phyloP scores from a whole-genome alignment of 2,329 filamentous ascomycete genomes.

The Sclerotinia trifoliorum region DNA sequence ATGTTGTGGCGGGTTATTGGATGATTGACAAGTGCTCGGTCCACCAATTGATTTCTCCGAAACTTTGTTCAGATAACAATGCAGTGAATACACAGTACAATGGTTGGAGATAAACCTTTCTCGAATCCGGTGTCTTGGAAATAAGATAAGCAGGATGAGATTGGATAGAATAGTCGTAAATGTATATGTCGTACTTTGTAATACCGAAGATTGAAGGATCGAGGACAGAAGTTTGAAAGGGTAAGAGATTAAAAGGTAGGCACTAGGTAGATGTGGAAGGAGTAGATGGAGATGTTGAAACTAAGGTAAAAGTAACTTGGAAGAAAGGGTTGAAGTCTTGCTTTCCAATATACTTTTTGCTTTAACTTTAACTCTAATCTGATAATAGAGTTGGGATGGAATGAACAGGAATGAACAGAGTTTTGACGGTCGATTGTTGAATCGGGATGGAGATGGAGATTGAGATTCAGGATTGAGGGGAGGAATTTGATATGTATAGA shows the following conservation, averaged over 20 bases:
- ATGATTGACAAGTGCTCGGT: background rate
- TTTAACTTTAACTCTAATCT: background rate
- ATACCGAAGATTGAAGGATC: background rate
- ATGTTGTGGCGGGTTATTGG: background rate
- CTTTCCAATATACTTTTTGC: background rate
- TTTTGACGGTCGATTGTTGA: background rate
- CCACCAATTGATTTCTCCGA: background rate
- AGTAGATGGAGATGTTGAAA: background rate
- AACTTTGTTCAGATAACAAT: slow-evolving; percentile 1
- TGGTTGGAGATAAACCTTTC: background rate
- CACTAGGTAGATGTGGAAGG: background rate
- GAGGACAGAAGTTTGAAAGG: background rate
- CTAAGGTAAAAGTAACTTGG: background rate
- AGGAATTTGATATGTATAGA: slow-evolving; percentile 17
- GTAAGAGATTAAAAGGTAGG: background rate
- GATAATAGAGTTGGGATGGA: background rate
- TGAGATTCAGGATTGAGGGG: background rate
- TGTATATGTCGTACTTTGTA: background rate
- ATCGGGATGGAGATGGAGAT: background rate
- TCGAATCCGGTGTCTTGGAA: background rate
- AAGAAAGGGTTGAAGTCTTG: slow-evolving; percentile 15
- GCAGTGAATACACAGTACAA: background rate
- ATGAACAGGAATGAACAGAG: background rate
- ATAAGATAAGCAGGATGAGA: background rate
- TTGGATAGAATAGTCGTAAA: slow-evolving; percentile 3